Percentiles rank a stretch among this genome's conserved stretches.
Evolutionary conservation across 257 asterid genomes (phyloP).

Genomic region (Solanum tarapatanum): DNA sequence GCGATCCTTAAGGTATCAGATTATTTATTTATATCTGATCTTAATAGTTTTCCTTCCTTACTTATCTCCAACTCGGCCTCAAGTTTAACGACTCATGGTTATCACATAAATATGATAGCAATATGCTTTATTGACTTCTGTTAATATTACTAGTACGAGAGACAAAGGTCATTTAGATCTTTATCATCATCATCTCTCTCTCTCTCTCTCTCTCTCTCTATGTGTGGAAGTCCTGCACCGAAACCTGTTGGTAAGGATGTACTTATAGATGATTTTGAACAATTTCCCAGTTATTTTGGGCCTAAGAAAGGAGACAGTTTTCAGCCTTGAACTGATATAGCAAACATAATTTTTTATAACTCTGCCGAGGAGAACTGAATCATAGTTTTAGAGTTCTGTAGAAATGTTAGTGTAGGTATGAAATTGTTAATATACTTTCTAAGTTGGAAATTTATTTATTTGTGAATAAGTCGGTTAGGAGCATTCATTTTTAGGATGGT

Average conservation of each 20-base stretch:
- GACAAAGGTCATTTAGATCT: neutral
- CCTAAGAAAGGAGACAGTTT: neutral
- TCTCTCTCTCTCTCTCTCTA: neutral
- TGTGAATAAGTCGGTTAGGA: neutral
- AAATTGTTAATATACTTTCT: neutral
- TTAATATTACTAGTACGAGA: neutral
- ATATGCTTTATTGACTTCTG: neutral
- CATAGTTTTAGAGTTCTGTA: neutral
- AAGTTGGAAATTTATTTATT: neutral
- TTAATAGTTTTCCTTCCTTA: neutral
- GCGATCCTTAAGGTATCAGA: conserved; percentile 48
- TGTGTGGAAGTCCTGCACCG: neutral
- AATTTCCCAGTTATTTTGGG: neutral
- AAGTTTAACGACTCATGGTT: neutral
- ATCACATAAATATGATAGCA: neutral
- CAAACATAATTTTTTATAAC: neutral
- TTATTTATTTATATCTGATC: neutral
- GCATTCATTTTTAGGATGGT: neutral
- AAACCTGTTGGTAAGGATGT: neutral
- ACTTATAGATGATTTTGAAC: neutral
- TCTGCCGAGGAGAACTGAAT: neutral
- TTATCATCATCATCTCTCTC: neutral
- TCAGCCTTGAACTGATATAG: neutral
- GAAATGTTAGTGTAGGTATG: neutral
- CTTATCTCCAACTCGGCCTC: neutral